Percentiles rank a stretch among this genome's conserved stretches.
Conservation (phyloP, 2,329 filamentous ascomycete genomes). For the Aspergillus tubingensis region DNA sequence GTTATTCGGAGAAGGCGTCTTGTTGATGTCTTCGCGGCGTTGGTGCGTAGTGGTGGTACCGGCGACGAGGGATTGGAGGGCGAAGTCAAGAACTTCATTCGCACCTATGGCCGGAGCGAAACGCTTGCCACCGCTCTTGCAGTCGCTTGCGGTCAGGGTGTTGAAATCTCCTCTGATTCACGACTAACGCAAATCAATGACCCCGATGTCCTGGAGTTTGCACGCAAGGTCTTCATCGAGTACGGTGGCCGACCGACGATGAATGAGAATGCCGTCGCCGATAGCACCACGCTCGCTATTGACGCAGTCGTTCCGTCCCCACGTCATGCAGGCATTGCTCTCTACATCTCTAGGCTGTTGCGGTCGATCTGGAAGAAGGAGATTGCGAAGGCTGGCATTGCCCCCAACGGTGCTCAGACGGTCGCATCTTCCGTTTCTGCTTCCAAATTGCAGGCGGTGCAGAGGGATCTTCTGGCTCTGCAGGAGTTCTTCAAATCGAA, state of each 20-base stretch:
- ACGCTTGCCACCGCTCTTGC: constrained; percentile 88
- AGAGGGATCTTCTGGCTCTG: constrained; percentile 77
- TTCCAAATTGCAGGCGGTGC: constrained; percentile 71
- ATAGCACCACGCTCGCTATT: constrained; percentile 64
- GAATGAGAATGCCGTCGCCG: constrained; percentile 70
- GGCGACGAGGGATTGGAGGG: constrained; percentile 72
- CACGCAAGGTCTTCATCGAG: constrained; percentile 85
- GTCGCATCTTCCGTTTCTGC: constrained; percentile 68
- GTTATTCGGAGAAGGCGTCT: constrained; percentile 79
- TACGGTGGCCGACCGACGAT: constrained; percentile 85
- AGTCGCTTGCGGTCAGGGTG: constrained; percentile 91
- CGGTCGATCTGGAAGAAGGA: constrained; percentile 82
- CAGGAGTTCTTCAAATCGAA: constrained; percentile 84
- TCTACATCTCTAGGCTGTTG: constrained; percentile 86
- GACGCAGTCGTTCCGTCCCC: constrained; percentile 87
- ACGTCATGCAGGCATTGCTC: constrained; percentile 80
- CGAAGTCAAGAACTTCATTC: constrained; percentile 80
- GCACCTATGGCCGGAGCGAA: constrained; percentile 83
- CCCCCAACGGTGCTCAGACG: constrained; percentile 60
- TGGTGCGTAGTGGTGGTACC: constrained; percentile 72
- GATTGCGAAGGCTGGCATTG: constrained; percentile 63
- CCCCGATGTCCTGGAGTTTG: constrained; percentile 80
- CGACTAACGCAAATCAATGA: constrained; percentile 73
- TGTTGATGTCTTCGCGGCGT: constrained; percentile 87
- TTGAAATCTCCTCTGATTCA: constrained; percentile 72